Base-by-base conservation (phyloP, 345 rosid species). In the Melastoma malabathricum region DNA sequence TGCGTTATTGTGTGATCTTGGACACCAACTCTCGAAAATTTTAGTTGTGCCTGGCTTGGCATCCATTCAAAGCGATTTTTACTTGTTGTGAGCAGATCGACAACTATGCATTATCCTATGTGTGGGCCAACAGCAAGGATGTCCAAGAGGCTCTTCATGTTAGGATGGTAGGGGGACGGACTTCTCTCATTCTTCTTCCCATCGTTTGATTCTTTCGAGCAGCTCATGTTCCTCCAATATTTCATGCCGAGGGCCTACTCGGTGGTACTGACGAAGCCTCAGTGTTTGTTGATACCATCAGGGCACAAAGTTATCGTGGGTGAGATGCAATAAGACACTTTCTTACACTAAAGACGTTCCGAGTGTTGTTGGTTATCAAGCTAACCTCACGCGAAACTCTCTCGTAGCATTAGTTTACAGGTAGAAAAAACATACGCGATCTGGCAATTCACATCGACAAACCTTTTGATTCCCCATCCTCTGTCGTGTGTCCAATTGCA, bases 61-160 rank as follows among this genome's bases (percentile, higher is more conserved):
- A 23, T 18, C 20, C n/a, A n/a, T 17, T 53, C 41, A 15, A 18
- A 50, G 41, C 27, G 10, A 27, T 14, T 4, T 27, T n/a, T 25
- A 50, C 17, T 19, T 18, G 2, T 43, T 29, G 12, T 16, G 18
- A 43, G 48, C 23, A 73, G 75, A 0, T 2, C 1, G 18, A 59
- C 23, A 23, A 64, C 17, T 49, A 61, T 5, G 2, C 47, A 0
- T 51, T 9, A 19, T 12, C 48, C 1, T 44, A 27, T 25, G 23
- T 15, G 10, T 75, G 80, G 80, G 64, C 76, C 2, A 75, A 75
- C 43, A 66, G 68, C 25, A 48, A 46, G 25, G 31, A 43, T 5
- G 80, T 68, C 15, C 72, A 25, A 58, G 46, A 47, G 4, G 74
- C 74, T 29, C 65, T 75, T 2, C 46, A 52, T 19, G 16, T 56